Base-by-base conservation (phyloP, 164 flowering plant genomes). In the Nelumbo lutea region DNA sequence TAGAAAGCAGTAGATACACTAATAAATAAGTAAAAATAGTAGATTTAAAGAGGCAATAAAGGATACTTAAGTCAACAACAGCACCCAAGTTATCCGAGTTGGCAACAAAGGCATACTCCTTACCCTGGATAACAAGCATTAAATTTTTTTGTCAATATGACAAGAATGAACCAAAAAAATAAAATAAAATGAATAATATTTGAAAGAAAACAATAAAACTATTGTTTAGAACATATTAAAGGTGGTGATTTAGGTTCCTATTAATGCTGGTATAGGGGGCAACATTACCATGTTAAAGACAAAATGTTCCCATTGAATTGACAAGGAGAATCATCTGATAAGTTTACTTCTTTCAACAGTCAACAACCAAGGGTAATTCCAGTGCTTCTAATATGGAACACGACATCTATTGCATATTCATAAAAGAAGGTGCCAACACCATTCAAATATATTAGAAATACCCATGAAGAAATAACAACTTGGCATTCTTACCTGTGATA, bases 41-140 rank as follows among this genome's bases (percentile, higher is more conserved):
- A 38, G 50, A 42, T 47, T 56, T 46, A 10, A 1, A 14, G 66
- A 59, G 68, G 59, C 69, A 71, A 65, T 52, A 60, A 44, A 88
- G 99, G 98, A 93, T 96, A 96, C 99, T 91, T 77, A 91, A 72
- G 81, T 96, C 99, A 68, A 96, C 99, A 71, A 90, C 62, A 62
- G 99, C 98, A 59, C 98, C 99, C 90, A 93, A 80, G 83, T 96
- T 96, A 76, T 96, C 99, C 11, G 99, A 85, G 81, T 93, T 96
- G 73, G 97, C 99, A 73, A 86, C 80, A 76, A 96, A 93, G 9
- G 91, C 93, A 74, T 91, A 96, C 74, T 96, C 99, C 80, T 96
- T 96, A 9, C 99, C 99, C 99, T 96, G 89, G 44, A 66, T 60
- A 42, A 47, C 5, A 43, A 47, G 66, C 51, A 51, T 41, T 27